Evolutionary conservation across 305 asterid species (phyloP).

Genomic region (Solanum aculeatissimum): DNA sequence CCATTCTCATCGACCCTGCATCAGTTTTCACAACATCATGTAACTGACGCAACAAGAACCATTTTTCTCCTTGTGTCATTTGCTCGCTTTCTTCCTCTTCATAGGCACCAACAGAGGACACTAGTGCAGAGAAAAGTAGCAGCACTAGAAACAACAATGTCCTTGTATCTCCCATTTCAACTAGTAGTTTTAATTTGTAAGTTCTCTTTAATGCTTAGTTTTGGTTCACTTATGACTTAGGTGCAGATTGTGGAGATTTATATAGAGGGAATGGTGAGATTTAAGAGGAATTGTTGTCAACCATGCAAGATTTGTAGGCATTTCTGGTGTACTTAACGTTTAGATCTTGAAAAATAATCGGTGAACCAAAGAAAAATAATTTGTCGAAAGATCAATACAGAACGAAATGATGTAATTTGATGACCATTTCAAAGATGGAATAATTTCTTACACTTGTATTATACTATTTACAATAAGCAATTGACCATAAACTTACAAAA

Average conservation of each 20-base stretch:
- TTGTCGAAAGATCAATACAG: not conserved
- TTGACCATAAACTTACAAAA: not conserved
- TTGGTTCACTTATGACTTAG: not conserved
- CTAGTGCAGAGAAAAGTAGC: not conserved
- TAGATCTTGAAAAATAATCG: not conserved
- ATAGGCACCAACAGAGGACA: not conserved
- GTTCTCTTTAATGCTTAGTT: not conserved
- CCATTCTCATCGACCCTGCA: conserved; percentile 29
- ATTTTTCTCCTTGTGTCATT: not conserved
- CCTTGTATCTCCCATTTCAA: not conserved
- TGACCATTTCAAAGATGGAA: not conserved
- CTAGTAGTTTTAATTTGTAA: not conserved
- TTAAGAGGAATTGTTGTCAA: not conserved
- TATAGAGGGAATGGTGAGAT: not conserved
- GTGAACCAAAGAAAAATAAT: not conserved
- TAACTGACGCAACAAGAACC: not conserved
- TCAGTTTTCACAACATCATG: not conserved
- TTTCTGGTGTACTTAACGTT: not conserved
- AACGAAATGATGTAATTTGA: not conserved
- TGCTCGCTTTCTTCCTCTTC: not conserved
- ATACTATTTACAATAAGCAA: not conserved
- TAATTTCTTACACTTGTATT: too few relatives aligned
- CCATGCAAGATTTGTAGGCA: not conserved
- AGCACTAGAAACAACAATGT: not conserved
- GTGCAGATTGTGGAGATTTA: not conserved